Conservation (phyloP, 108 stramenopile genomes). For the Fistulifera pelliculosa region DNA sequence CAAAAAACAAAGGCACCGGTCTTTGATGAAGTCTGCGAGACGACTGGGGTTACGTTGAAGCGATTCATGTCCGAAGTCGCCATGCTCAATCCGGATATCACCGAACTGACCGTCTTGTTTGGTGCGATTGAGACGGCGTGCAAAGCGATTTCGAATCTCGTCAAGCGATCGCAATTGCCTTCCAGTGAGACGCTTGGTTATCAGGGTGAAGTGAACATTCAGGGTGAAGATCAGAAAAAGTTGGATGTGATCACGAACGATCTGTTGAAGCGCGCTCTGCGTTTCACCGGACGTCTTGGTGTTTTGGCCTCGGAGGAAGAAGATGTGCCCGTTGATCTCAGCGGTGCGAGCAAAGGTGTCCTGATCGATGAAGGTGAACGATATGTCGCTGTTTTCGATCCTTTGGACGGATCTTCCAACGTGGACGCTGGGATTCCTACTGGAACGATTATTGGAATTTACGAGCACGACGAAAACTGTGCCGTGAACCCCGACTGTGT, state of each 20-base stretch:
- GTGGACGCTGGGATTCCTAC: constrained; percentile 97
- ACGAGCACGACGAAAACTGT: constrained; percentile 69
- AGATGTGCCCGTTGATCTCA: constrained; percentile 55
- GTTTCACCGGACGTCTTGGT: constrained; percentile 72
- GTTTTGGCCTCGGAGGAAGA: constrained; percentile 78
- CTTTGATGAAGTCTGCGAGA: constrained; percentile 69
- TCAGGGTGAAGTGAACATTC: constrained; percentile 72
- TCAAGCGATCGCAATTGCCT: constrained; percentile 56
- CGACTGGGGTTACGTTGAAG: constrained; percentile 54
- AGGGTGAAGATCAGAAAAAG: constrained; percentile 83
- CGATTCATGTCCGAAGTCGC: constrained; percentile 67
- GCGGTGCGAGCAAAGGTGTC: constrained; percentile 3
- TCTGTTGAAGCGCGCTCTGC: constrained; percentile 87
- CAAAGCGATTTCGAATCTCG: constrained; percentile 60
- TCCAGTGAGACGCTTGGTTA: constrained; percentile 57
- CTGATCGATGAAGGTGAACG: constrained; percentile 46
- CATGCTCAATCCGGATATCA: constrained; percentile 55
- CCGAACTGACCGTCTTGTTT: constrained; percentile 65
- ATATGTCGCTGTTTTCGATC: constrained; percentile 88
- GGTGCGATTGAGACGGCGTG: constrained; percentile 79
- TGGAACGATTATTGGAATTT: constrained; percentile 90
- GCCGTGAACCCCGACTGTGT: constrained; percentile 31
- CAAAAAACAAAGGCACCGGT: constrained; percentile 32
- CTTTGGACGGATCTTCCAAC: constrained; percentile 95
- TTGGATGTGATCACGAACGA: constrained; percentile 97